Conservation (phyloP, 345 rosid genomes). For the Cardamine occulta region DNA sequence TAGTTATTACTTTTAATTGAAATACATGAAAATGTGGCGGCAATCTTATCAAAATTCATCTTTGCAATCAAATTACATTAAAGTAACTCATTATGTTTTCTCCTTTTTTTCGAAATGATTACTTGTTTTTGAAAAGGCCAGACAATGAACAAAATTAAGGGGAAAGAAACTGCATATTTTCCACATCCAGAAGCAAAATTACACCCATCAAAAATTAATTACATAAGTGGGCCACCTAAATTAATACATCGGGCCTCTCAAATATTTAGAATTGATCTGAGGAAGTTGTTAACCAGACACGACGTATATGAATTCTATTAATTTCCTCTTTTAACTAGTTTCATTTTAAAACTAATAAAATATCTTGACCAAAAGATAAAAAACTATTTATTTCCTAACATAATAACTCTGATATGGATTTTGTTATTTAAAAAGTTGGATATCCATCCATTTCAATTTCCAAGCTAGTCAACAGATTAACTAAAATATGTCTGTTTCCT, state of each 20-base stretch:
- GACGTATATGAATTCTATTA: constrained; percentile 28
- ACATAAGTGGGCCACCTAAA: constrained; percentile 20
- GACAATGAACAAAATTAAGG: background rate
- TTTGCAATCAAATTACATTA: background rate
- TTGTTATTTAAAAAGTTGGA: background rate
- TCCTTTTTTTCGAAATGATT: background rate
- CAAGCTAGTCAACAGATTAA: constrained; percentile 18
- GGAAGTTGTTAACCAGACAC: constrained; percentile 47
- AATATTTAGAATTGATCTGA: constrained; percentile 41
- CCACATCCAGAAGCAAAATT: background rate
- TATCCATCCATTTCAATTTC: background rate
- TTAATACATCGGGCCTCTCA: constrained; percentile 28
- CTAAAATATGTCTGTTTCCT: constrained; percentile 26
- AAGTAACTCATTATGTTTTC: background rate
- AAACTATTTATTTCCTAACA: background rate
- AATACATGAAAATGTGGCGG: constrained; percentile 2
- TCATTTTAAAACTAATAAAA: background rate
- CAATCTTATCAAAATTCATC: background rate
- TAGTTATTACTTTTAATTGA: background rate
- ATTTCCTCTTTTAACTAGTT: constrained; percentile 17
- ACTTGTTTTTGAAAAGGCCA: background rate
- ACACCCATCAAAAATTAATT: background rate
- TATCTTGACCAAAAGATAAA: background rate
- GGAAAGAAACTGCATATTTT: background rate
- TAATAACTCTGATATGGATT: background rate